Evolutionary conservation across 345 rosid species (phyloP).

Genomic region (Turritis glabra): DNA sequence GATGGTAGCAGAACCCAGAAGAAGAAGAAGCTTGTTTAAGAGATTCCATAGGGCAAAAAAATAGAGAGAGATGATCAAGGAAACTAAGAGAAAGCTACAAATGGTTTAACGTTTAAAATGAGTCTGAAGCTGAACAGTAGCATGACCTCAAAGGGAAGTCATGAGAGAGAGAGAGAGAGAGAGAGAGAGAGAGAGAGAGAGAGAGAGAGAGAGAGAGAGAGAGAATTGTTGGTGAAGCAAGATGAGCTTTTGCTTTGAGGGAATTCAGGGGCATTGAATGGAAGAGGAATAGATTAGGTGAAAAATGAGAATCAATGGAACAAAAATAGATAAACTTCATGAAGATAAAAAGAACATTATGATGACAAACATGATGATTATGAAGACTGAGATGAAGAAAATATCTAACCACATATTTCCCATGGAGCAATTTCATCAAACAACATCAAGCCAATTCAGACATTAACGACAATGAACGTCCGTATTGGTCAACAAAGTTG

Average conservation of each 20-base stretch:
- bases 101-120: conserved; percentile 1
- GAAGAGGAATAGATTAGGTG: conserved; percentile 42
- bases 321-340: conserved; percentile 4
- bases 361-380: conserved; percentile 29
- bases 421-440: background rate
- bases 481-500: conserved; percentile 25
- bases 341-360: conserved; percentile 26
- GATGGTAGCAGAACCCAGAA: conserved; percentile 49
- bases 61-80: conserved; percentile 1
- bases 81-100: background rate
- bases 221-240: conserved; percentile 34
- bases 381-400: conserved; percentile 2
- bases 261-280: conserved; percentile 41
- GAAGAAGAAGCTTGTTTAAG: conserved; percentile 49
- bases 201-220: conserved; percentile 36
- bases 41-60: conserved; percentile 49
- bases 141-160: conserved; percentile 55
- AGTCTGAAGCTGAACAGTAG: conserved; percentile 31
- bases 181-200: conserved; percentile 34
- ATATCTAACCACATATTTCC: conserved; percentile 21
- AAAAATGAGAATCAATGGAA: conserved; percentile 26
- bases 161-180: conserved; percentile 35
- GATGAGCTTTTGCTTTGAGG: conserved; percentile 40
- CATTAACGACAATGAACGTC: background rate
- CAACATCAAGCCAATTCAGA: conserved; percentile 18